phyloP scores from a whole-genome alignment of 345 rosid species.

The Syzygium jambos region DNA sequence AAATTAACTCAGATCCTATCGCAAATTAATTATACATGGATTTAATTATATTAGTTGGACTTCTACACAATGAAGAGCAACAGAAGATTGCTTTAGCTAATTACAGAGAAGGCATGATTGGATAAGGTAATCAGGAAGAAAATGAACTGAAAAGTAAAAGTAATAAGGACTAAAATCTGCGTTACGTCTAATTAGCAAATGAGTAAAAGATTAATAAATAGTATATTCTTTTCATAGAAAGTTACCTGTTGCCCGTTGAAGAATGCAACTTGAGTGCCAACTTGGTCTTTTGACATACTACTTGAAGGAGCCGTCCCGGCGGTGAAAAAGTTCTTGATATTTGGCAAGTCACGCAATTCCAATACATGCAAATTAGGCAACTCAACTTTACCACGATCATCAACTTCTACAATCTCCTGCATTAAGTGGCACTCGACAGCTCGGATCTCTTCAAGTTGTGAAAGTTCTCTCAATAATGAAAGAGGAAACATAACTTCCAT shows the following conservation, averaged over 20 bases:
- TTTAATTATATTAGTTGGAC: neutral
- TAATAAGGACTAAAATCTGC: rapidly evolving
- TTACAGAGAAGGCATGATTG: neutral
- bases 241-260: neutral
- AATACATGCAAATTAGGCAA: neutral
- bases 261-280: neutral
- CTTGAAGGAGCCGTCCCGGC: rapidly evolving
- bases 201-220: rapidly evolving
- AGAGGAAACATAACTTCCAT: neutral
- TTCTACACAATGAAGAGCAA: neutral
- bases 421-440: rapidly evolving
- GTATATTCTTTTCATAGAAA: neutral
- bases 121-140: neutral
- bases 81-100: neutral
- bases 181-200: rapidly evolving
- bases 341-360: neutral
- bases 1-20: neutral
- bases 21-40: neutral
- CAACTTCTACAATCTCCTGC: neutral
- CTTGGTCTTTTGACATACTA: neutral
- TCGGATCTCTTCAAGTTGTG: neutral
- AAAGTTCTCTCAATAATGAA: neutral
- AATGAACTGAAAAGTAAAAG: no score
- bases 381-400: neutral
- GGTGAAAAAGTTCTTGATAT: neutral